Evolutionary conservation across 1,139 yeast species (phyloP).

Genomic region (Wickerhamomyces sp.): DNA sequence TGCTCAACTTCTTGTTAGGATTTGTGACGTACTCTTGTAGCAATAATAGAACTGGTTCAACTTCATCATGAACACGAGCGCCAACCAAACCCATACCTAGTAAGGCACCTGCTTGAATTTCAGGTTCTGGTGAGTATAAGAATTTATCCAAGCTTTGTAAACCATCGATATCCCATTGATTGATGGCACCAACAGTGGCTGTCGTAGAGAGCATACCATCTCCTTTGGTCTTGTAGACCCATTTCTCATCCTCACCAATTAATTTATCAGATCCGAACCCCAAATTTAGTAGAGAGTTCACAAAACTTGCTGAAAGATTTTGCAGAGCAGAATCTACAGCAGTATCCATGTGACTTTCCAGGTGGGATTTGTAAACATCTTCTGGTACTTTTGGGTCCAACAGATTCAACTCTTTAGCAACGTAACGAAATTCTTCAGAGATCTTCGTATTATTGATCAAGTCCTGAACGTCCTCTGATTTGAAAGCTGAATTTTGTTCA

Average conservation of each 20-base stretch:
- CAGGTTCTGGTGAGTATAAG: slow-evolving; percentile 79
- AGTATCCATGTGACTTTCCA: slow-evolving; percentile 59
- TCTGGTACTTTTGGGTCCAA: slow-evolving; percentile 91
- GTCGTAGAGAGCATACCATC: slow-evolving; percentile 92
- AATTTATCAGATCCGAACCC: slow-evolving; percentile 88
- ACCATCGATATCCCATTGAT: slow-evolving; percentile 94
- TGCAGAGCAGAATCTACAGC: slow-evolving; percentile 91
- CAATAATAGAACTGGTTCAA: slow-evolving; percentile 85
- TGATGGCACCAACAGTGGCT: slow-evolving; percentile 85
- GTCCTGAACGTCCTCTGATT: slow-evolving; percentile 76
- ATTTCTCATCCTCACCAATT: slow-evolving; percentile 70
- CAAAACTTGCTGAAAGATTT: slow-evolving; percentile 92
- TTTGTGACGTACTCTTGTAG: slow-evolving; percentile 74
- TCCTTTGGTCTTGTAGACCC: slow-evolving; percentile 92
- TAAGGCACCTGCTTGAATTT: slow-evolving; percentile 93
- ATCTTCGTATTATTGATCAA: slow-evolving; percentile 77
- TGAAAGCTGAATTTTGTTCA: slow-evolving; percentile 80
- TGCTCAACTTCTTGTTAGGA: slow-evolving; percentile 49
- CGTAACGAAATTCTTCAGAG: slow-evolving; percentile 73
- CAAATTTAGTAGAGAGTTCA: slow-evolving; percentile 83
- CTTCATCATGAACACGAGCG: slow-evolving; percentile 91
- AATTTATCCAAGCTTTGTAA: slow-evolving; percentile 86
- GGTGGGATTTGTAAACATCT: slow-evolving; percentile 87
- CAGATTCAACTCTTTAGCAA: slow-evolving; percentile 82
- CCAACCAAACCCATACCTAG: slow-evolving; percentile 95